Base-by-base conservation (phyloP, 257 asterid species). In the Fraxinus americana region DNA sequence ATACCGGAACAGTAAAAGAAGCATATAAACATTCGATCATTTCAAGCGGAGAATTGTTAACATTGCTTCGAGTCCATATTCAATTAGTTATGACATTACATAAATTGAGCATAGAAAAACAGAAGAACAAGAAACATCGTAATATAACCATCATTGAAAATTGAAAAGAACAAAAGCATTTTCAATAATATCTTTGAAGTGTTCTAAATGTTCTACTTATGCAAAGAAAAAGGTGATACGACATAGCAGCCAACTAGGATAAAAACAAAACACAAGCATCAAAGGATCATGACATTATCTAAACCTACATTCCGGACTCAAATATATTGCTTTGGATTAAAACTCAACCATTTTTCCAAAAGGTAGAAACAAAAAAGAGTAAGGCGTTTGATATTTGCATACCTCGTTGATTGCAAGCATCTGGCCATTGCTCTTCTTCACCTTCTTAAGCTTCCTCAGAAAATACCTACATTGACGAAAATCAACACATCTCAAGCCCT, bases 361-460 rank as follows among this genome's bases (percentile, higher is more conserved):
- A 61, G 68, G 68, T 61, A 25, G 32, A 61, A 5, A 6, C 9
- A 61, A 25, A 25, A 25, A 2, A 25, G 30, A 0, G 14, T 21
- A 23, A 61, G 29, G 68, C 7, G 25, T 0, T 21, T 1, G 34
- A 1, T 23, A 25, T 21, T 61, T 23, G 8, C 16, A 27, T 79
- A 93, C 98, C 98, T 93, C 98, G 29, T 91, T 93, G 80, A 93
- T 90, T 61, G 98, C 98, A 32, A 93, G 94, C 81, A 93, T 79
- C 86, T 93, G 98, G 0, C 97, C 98, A 12, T 86, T 89, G 87
- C 98, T 93, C 89, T 90, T 93, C 80, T 93, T 93, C 59, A 93
- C 98, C 86, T 93, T 93, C 89, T 93, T 93, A 14, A 93, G 93
- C 84, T 90, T 93, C 90, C 98, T 90, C 92, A 93, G 78, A 45